Base-by-base conservation (phyloP, 495 filamentous ascomycete genomes). In the Penicillium coprophilum region DNA sequence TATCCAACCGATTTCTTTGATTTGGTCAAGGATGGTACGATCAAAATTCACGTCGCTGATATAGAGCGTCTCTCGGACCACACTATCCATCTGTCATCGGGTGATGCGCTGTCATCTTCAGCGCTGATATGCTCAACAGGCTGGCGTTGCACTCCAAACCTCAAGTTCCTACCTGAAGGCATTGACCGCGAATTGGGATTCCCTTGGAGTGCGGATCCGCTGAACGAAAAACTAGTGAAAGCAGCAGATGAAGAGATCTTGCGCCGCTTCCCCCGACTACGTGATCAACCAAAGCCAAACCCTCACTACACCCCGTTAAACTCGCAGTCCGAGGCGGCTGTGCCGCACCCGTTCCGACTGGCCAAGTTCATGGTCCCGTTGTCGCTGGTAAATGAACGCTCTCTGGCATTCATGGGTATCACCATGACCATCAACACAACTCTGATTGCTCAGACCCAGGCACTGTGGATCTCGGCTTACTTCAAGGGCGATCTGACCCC, bases 331-430 rank as follows among this genome's bases (percentile, higher is more conserved):
- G 66, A 70, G n/a, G 69, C 75, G 3, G 58, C 68, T 20, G 60
- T 59, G 21, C 55, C 65, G 5, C 66, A 75, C 52, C 77, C 75
- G 8, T 82, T 76, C 67, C 77, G 76, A 0, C 75, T 92, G 3
- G 81, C 86, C 59, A 85, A 82, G 51, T 91, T 91, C 70, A 83
- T 93, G 65, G 80, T 87, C 0, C 88, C 89, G 0, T 76, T 87
- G 1, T 78, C 82, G 1, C 72, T 85, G 34, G 64, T 82, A 6
- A 68, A 72, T 4, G 72, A 77, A 10, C 82, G 84, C 19, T 84
- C 84, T 38, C 78, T 89, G 50, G 87, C 84, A 5, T 89, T 90
- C 60, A 71, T 81, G 39, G 89, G 89, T n/a, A 70, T 82, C 15
- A 62, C 87, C 20, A 79, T 82, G 63, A 85, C 81, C 55, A 84